phyloP scores from a whole-genome alignment of 2,329 filamentous ascomycete genomes.

The Aureobasidium sp. region DNA sequence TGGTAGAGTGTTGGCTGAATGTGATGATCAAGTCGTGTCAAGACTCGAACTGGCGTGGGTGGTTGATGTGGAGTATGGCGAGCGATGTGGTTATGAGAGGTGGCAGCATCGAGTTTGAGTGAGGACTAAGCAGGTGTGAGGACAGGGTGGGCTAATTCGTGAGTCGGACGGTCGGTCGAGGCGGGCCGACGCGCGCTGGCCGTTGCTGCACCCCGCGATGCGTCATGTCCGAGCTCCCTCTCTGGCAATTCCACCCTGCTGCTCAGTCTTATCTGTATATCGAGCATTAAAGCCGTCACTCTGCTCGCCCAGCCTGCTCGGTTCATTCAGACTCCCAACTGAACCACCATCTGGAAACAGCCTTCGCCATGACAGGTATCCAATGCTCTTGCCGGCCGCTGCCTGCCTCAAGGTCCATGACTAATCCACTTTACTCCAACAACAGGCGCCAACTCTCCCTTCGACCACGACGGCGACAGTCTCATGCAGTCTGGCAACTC shows the following conservation, averaged over 20 bases:
- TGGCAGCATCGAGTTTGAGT: conserved; percentile 23
- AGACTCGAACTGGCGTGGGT: not conserved
- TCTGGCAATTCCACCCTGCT: not conserved
- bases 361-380: not conserved
- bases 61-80: not conserved
- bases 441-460: conserved; percentile 12
- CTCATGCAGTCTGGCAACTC: conserved; percentile 45
- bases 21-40: too few relatives aligned
- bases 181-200: not conserved
- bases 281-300: not conserved
- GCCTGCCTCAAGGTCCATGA: not conserved
- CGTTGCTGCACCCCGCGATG: not conserved
- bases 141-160: conserved; percentile 28
- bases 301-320: not conserved
- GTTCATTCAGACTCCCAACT: not conserved
- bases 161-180: not conserved
- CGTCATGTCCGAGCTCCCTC: not conserved
- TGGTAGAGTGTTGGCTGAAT: not conserved
- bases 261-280: not conserved
- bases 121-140: conserved; percentile 17
- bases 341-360: not conserved
- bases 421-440: conserved; percentile 4
- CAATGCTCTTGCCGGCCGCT: not conserved
- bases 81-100: not conserved
- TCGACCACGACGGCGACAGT: conserved; percentile 48